These are phyloP conservation scores for Isochrysis galbana DNA, from an alignment of 78 protist genomes.

Conservation along the genomic window DNA sequence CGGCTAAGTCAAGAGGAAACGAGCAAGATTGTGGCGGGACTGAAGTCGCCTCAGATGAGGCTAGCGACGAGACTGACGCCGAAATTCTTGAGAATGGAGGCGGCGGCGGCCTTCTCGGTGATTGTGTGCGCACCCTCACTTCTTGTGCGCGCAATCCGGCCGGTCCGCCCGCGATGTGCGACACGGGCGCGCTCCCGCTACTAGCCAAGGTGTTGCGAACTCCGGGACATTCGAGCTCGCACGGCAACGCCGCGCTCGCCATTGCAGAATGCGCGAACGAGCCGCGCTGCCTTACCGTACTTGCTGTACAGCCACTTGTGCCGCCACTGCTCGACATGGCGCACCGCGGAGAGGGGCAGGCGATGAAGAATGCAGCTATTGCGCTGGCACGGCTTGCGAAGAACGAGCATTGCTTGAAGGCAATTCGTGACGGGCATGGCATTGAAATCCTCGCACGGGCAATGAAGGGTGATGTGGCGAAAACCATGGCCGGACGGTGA, in stretches of 20 bases:
- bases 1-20: no score
- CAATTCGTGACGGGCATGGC: background rate
- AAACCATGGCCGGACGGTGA: no score
- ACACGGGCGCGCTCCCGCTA: background rate
- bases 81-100: no score
- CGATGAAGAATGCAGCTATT: background rate
- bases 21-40: no score
- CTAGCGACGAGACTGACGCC: no score
- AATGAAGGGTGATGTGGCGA: background rate
- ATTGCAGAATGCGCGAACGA: background rate
- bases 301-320: background rate
- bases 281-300: background rate
- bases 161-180: background rate
- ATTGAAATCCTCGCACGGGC: background rate
- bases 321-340: background rate
- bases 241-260: background rate
- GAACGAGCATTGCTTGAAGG: background rate
- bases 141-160: background rate
- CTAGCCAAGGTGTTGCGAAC: background rate
- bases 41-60: no score
- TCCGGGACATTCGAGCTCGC: background rate
- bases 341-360: background rate
- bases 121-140: background rate
- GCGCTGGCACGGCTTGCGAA: background rate
- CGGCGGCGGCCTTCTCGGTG: background rate